Base-by-base conservation (phyloP, 2,329 filamentous ascomycete genomes). In the Pseudogymnoascus sp. region DNA sequence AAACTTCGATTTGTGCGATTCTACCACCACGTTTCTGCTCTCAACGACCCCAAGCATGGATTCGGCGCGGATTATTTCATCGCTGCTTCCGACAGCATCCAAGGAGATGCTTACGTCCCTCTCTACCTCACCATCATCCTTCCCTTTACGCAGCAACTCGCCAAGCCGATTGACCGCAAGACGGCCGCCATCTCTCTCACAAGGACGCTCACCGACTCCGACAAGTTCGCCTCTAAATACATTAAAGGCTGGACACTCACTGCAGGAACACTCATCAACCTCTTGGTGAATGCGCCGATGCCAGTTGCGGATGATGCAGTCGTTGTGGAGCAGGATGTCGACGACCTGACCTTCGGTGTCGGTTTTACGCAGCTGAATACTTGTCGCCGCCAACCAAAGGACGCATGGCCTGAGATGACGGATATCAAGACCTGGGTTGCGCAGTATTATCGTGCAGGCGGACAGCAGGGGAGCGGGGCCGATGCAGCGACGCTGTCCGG, bases 351-450 rank as follows among this genome's bases (percentile, higher is more conserved):
- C 29, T 99, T 99, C 72, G 95, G 95, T 26, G 87, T 97, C 67
- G 93, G 92, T 7, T 99, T 96, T 77, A 97, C 95, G 0, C 88
- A 90, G 33, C 83, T 99, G 66, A 96, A 93, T 78, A 97, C 93
- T 0, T 95, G 93, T 78, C 91, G 88, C 74, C 86, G 86, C 64
- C 79, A 85, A 3, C 78, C 84, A 1, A 82, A 81, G 61, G 95
- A 97, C 73, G 89, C 93, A 19, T 97, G 92, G 80, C 89, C 93
- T 0, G 89, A 97, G 65, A 86, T 96, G 13, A 82, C 85, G 4
- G 87, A 92, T 62, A 89, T 92, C 65, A 89, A 88, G 74, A 75
- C 73, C 8, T 99, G 93, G 93, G 93, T 96, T 5, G 72, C 69
- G 31, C 68, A 69, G 31, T 74, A 73, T 65, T 61, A 61, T 31